Percentiles rank a stretch among this genome's conserved stretches.
phyloP scores from a whole-genome alignment of 2,329 filamentous ascomycete genomes.

The Monosporascus sp. region DNA sequence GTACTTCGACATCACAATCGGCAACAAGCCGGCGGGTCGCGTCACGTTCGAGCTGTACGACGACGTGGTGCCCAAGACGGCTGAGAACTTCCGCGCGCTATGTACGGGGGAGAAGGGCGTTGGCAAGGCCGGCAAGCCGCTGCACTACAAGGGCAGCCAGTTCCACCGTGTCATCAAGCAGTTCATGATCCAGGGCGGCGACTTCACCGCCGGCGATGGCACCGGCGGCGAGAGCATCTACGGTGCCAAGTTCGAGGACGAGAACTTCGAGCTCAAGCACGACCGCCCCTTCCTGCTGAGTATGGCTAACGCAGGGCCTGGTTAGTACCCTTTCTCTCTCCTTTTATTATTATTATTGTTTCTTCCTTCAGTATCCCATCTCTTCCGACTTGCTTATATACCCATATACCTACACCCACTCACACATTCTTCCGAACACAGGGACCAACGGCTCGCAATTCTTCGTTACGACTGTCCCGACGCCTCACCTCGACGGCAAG shows the following conservation, averaged over 20 bases:
- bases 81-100: conserved; percentile 90
- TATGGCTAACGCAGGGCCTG: conserved; percentile 96
- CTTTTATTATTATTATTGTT: not conserved
- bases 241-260: conserved; percentile 93
- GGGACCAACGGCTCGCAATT: conserved; percentile 97
- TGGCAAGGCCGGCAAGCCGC: conserved; percentile 74
- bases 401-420: not conserved
- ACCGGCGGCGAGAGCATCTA: conserved; percentile 98
- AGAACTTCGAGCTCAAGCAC: conserved; percentile 91
- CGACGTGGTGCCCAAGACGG: conserved; percentile 83
- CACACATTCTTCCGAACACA: conserved; percentile 24
- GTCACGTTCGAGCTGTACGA: conserved; percentile 79
- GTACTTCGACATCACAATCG: conserved; percentile 90
- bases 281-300: conserved; percentile 88
- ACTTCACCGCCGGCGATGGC: conserved; percentile 91
- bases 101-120: conserved; percentile 92
- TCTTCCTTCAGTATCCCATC: not conserved
- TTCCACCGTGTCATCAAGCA: conserved; percentile 98
- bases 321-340: conserved; percentile 39
- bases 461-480: conserved; percentile 94
- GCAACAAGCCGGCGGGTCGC: conserved; percentile 66
- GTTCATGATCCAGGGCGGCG: conserved; percentile 98
- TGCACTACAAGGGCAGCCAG: conserved; percentile 86
- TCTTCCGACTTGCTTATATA: not conserved
- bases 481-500: conserved; percentile 90